phyloP scores from a whole-genome alignment of 768 basidiomycete species.

The Calvatia gigantea region DNA sequence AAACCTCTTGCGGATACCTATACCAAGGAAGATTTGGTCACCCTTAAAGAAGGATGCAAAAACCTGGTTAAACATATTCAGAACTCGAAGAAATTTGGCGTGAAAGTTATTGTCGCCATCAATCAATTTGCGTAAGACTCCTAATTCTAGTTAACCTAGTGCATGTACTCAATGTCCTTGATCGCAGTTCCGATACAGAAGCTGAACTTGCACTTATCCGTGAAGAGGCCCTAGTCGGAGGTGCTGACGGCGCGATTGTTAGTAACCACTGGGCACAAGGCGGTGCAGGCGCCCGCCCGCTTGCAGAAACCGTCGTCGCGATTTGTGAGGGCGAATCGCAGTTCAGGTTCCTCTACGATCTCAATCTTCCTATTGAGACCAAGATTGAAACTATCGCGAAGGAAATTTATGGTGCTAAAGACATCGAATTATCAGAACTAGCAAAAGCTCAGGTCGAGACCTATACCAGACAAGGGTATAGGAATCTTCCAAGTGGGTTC shows the following conservation, averaged over 20 bases:
- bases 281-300: constrained; percentile 82
- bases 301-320: constrained; percentile 89
- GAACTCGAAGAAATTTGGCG: constrained; percentile 91
- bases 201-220: constrained; percentile 88
- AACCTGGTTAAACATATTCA: constrained; percentile 93
- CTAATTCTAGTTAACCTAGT: background rate
- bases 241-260: constrained; percentile 92
- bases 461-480: constrained; percentile 88
- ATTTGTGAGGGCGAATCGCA: constrained; percentile 78
- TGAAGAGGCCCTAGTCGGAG: constrained; percentile 73
- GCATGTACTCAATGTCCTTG: background rate
- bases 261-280: constrained; percentile 98
- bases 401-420: constrained; percentile 93
- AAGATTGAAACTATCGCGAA: constrained; percentile 87
- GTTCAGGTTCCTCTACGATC: constrained; percentile 94
- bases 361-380: constrained; percentile 75
- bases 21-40: constrained; percentile 88
- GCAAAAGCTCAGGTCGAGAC: constrained; percentile 85
- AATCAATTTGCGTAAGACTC: constrained; percentile 87
- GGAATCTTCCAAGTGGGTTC: constrained; percentile 69
- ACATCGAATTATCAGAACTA: constrained; percentile 80
- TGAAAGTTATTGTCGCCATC: constrained; percentile 95
- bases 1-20: constrained; percentile 93
- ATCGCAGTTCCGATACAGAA: constrained; percentile 73
- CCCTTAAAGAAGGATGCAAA: constrained; percentile 86